Conservation (phyloP, 2,329 filamentous ascomycete genomes). For the Fonsecaea nubica region DNA sequence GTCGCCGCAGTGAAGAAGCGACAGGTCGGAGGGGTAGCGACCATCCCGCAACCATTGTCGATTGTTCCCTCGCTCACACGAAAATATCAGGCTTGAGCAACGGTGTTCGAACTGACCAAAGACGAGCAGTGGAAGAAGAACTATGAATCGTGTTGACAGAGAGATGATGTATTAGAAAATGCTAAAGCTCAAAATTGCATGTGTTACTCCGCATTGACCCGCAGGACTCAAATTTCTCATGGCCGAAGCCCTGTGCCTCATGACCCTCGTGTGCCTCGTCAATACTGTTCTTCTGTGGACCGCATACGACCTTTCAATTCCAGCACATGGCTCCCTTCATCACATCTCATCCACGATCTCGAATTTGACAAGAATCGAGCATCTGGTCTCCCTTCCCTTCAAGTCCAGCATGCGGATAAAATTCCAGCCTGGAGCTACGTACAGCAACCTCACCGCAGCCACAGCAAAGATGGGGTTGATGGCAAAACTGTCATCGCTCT, state of each 20-base stretch:
- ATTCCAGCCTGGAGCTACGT: conserved; percentile 35
- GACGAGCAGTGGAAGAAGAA: conserved; percentile 2
- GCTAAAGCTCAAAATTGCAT: neutral
- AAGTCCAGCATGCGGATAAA: conserved; percentile 37
- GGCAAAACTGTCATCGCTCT: conserved; percentile 39
- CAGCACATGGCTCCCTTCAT: neutral
- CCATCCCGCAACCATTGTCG: conserved; percentile 28
- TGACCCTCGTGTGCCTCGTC: neutral
- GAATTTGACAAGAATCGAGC: conserved; percentile 35
- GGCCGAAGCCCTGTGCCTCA: neutral
- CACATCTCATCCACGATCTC: conserved; percentile 30
- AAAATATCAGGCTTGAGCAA: neutral
- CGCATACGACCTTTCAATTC: neutral
- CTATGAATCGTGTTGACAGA: neutral
- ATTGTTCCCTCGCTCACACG: neutral
- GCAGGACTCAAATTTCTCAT: neutral
- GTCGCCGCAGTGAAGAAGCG: conserved; percentile 9
- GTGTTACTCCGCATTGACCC: neutral
- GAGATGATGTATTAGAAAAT: neutral
- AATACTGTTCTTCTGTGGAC: too few species aligned
- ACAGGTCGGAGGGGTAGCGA: conserved; percentile 17
- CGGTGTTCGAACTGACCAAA: conserved; percentile 8
- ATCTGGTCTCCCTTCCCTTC: conserved; percentile 35
- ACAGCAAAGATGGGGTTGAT: conserved; percentile 38
- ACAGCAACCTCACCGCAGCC: conserved; percentile 36